phyloP scores from a whole-genome alignment of 2,329 filamentous ascomycete species.

The Cladobotryum protrusum region DNA sequence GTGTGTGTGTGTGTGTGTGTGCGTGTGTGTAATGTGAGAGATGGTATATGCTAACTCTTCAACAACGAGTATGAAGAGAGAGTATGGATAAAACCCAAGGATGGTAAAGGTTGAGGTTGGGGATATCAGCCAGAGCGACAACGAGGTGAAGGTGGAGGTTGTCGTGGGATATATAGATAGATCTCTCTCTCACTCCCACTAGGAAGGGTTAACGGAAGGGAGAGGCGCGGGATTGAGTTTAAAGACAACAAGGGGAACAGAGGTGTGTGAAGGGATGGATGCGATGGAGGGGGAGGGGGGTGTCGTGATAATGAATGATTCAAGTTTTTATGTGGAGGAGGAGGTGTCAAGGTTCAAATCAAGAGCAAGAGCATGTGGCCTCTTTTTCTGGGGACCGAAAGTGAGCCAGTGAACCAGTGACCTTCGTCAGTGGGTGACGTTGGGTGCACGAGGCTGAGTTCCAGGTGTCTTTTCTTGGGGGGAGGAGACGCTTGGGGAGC shows the following conservation, averaged over 20 bases:
- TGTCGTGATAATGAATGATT: neutral
- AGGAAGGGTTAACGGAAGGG: neutral
- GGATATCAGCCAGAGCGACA: neutral
- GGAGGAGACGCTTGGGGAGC: constrained; percentile 3
- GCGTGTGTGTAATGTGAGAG: neutral
- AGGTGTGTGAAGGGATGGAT: neutral
- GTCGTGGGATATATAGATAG: neutral
- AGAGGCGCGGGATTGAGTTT: neutral
- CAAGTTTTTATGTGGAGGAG: neutral
- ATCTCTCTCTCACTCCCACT: neutral
- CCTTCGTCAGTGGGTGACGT: constrained; percentile 36
- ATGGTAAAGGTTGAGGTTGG: neutral
- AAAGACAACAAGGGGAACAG: neutral
- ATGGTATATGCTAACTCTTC: neutral
- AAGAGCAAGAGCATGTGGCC: constrained; percentile 22
- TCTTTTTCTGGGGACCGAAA: constrained; percentile 1
- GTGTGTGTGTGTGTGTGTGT: constrained; percentile 2
- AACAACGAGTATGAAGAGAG: neutral
- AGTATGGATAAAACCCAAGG: neutral
- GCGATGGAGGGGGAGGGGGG: constrained; percentile 8
- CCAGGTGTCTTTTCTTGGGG: constrained; percentile 8
- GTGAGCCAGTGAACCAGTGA: too few relatives aligned
- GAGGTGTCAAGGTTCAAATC: neutral
- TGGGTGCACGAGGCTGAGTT: constrained; percentile 39
- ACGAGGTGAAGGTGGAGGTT: neutral